These are phyloP conservation scores for Cynanchum wilfordii DNA, from an alignment of 257 asterid species.

Conservation along the genomic window DNA sequence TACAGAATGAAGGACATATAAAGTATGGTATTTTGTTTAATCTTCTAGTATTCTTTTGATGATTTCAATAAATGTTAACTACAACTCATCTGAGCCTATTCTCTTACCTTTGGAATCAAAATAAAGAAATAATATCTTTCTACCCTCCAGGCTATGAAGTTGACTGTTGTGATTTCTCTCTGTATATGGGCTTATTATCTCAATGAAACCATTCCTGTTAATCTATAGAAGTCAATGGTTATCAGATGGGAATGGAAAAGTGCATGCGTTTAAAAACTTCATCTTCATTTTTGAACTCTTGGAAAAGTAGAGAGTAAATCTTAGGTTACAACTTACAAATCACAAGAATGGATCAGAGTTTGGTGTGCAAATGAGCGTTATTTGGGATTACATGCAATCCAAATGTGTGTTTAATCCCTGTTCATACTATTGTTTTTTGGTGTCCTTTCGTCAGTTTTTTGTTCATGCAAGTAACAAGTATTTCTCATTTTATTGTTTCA, in stretches of 20 bases:
- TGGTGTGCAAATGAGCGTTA: not conserved
- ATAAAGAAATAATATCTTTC: not conserved
- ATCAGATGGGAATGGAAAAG: not conserved
- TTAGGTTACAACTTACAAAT: not conserved
- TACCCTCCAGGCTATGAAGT: not conserved
- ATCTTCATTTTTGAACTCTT: not conserved
- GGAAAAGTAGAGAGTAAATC: not conserved
- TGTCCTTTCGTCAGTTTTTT: slow-evolving; percentile 7
- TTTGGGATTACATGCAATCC: not conserved
- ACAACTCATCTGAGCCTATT: not conserved
- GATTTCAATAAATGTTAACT: not conserved
- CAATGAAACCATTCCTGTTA: not conserved
- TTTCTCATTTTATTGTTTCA: slow-evolving; percentile 15
- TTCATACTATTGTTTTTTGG: not conserved
- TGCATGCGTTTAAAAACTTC: not conserved
- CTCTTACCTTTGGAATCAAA: not conserved
- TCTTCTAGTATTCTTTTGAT: not conserved
- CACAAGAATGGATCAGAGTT: not conserved
- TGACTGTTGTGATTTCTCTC: not conserved
- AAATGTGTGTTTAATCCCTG: not conserved
- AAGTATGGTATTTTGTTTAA: not conserved
- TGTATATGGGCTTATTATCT: not conserved
- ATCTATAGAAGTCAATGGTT: not conserved
- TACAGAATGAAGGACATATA: not conserved
- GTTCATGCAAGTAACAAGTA: slow-evolving; percentile 9